These are phyloP conservation scores for Metroxylon sagu DNA, from an alignment of 176 grass and related monocot species.

Conservation along the genomic window DNA sequence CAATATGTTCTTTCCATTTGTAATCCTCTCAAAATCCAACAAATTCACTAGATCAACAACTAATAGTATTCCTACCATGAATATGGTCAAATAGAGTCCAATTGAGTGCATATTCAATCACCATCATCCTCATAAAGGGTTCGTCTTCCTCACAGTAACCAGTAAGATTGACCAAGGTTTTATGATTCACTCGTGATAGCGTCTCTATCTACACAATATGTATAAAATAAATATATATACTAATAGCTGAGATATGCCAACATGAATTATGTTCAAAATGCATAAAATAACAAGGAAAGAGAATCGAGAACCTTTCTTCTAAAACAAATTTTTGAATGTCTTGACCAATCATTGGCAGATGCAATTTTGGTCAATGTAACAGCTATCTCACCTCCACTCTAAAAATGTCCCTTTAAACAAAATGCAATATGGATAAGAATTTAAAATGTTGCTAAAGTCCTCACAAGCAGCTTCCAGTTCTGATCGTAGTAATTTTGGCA, in stretches of 20 bases:
- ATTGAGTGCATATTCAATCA: slow-evolving; percentile 77
- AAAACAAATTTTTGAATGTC: slow-evolving; percentile 54
- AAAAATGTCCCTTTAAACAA: slow-evolving; percentile 87
- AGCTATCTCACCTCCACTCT: slow-evolving; percentile 57
- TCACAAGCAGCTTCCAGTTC: slow-evolving; percentile 86
- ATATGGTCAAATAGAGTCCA: slow-evolving; percentile 78
- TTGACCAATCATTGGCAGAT: slow-evolving; percentile 60
- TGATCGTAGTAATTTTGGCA: slow-evolving; percentile 50
- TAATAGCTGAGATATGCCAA: too few relatives aligned
- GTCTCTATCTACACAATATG: slow-evolving; percentile 45
- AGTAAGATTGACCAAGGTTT: slow-evolving; percentile 82
- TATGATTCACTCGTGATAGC: slow-evolving; percentile 78
- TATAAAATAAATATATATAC: too few relatives aligned
- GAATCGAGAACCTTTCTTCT: slow-evolving; percentile 59
- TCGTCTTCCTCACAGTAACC: slow-evolving; percentile 76
- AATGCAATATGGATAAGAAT: slow-evolving; percentile 48
- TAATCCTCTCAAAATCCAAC: background rate
- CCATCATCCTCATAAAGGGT: slow-evolving; percentile 93
- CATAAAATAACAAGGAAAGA: too few relatives aligned
- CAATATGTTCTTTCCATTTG: slow-evolving; percentile 3
- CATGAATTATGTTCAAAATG: too few relatives aligned
- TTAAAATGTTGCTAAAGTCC: slow-evolving; percentile 91
- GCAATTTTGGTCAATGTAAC: slow-evolving; percentile 62
- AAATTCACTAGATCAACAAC: background rate
- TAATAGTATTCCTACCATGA: slow-evolving; percentile 38